Percentiles rank a stretch among this genome's conserved stretches.
These are phyloP conservation scores for Pseudozyma tsukubaensis DNA, from an alignment of 1,284 basidiomycete genomes.

Conservation along the genomic window DNA sequence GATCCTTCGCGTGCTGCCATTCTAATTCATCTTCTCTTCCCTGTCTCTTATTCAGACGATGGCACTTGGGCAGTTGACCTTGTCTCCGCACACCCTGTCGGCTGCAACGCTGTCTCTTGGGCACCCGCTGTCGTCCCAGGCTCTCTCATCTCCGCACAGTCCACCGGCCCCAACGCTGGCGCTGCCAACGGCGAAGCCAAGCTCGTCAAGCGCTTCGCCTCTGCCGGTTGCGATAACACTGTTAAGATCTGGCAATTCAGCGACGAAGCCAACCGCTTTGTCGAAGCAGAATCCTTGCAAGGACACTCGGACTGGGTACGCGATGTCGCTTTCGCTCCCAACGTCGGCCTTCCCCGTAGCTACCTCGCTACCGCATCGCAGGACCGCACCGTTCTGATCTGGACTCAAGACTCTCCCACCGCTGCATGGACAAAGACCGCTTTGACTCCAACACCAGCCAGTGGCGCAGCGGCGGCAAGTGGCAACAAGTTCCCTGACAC, in stretches of 20 bases:
- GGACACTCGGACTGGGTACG: constrained; percentile 94
- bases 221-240: constrained; percentile 93
- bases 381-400: constrained; percentile 87
- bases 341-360: constrained; percentile 90
- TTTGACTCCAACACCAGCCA: constrained; percentile 76
- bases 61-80: constrained; percentile 95
- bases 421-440: constrained; percentile 86
- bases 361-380: constrained; percentile 97
- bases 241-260: constrained; percentile 92
- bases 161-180: constrained; percentile 66
- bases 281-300: constrained; percentile 59
- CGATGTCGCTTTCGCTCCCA: constrained; percentile 97
- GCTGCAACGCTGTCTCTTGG: constrained; percentile 98
- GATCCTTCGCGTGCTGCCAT: background rate
- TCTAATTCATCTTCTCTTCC: background rate
- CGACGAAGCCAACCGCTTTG: constrained; percentile 60
- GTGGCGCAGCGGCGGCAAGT: constrained; percentile 17
- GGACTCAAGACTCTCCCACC: constrained; percentile 85
- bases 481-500: constrained; percentile 65
- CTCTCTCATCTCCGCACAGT: constrained; percentile 71
- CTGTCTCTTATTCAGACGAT: constrained; percentile 76
- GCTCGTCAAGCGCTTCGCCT: constrained; percentile 76
- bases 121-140: constrained; percentile 89
- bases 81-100: constrained; percentile 94
- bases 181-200: constrained; percentile 28